These are phyloP conservation scores for Russula griseocarnosa DNA, from an alignment of 768 basidiomycete species.

Conservation along the genomic window DNA sequence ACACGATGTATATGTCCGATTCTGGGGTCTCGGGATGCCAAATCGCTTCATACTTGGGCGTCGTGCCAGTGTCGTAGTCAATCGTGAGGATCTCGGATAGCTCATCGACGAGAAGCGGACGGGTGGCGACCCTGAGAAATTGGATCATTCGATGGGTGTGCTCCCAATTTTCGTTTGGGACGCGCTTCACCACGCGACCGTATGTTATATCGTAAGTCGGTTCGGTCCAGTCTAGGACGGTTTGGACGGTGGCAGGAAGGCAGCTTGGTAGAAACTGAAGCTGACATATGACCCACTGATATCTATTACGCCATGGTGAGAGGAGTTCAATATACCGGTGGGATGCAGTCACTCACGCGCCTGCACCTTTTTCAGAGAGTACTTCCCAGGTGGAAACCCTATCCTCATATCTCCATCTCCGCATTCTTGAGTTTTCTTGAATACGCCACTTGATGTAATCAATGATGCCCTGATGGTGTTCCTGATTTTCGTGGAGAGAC, in stretches of 20 bases:
- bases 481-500: constrained; percentile 16
- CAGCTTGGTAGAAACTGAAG: constrained; percentile 27
- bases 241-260: constrained; percentile 18
- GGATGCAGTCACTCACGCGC: constrained; percentile 13
- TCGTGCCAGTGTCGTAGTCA: constrained; percentile 25
- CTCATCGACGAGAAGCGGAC: constrained; percentile 28
- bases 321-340: neutral
- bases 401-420: constrained; percentile 21
- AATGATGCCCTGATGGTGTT: constrained; percentile 9
- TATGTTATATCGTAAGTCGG: constrained; percentile 28
- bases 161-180: constrained; percentile 24
- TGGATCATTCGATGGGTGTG: constrained; percentile 27
- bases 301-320: constrained; percentile 24
- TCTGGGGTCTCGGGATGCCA: constrained; percentile 24
- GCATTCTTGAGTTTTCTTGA: constrained; percentile 26
- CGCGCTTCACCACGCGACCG: constrained; percentile 29
- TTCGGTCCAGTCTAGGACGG: constrained; percentile 27
- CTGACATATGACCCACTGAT: constrained; percentile 31
- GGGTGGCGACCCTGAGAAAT: constrained; percentile 26
- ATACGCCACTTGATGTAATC: constrained; percentile 22
- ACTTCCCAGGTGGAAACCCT: constrained; percentile 14
- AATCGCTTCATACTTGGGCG: constrained; percentile 21
- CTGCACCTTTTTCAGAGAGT: constrained; percentile 17
- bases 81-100: constrained; percentile 30
- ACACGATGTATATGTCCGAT: constrained; percentile 19